Percentiles rank a stretch among this genome's conserved stretches.
These are phyloP conservation scores for Monosporascus sp. DNA, from an alignment of 2,329 filamentous ascomycete genomes.

Conservation along the genomic window DNA sequence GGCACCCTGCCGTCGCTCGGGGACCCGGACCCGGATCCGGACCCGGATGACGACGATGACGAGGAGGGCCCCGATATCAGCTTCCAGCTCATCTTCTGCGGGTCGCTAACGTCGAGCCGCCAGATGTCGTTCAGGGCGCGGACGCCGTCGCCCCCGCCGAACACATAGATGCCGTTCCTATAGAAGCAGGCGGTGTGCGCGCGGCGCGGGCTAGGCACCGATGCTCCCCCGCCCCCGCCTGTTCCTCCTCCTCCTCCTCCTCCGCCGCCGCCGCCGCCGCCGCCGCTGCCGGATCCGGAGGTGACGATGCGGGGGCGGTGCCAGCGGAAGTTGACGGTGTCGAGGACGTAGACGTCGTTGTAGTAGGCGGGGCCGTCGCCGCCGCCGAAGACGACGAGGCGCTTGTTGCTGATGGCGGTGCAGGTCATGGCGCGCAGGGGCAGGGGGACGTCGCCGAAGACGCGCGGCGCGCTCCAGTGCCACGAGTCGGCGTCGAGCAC, in stretches of 20 bases:
- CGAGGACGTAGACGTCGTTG: slow-evolving; percentile 67
- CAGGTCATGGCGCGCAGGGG: slow-evolving; percentile 67
- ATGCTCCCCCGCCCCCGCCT: background rate
- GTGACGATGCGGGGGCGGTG: slow-evolving; percentile 51
- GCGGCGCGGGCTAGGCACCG: slow-evolving; percentile 52
- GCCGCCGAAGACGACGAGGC: slow-evolving; percentile 61
- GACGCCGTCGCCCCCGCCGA: slow-evolving; percentile 66
- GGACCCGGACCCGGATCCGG: background rate
- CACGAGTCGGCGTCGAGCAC: slow-evolving; percentile 66
- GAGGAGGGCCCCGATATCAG: slow-evolving; percentile 45
- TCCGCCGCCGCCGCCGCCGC: background rate
- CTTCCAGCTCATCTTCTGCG: slow-evolving; percentile 64
- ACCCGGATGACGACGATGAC: slow-evolving; percentile 11
- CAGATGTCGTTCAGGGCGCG: slow-evolving; percentile 66
- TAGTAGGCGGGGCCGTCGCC: slow-evolving; percentile 67
- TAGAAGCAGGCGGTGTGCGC: slow-evolving; percentile 69
- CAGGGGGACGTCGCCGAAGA: slow-evolving; percentile 59
- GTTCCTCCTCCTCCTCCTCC: background rate
- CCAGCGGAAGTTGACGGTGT: slow-evolving; percentile 65
- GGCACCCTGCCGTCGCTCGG: slow-evolving; percentile 35
- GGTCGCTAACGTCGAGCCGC: slow-evolving; percentile 64
- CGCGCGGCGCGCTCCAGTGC: slow-evolving; percentile 61
- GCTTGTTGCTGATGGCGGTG: slow-evolving; percentile 64
- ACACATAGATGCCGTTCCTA: slow-evolving; percentile 67
- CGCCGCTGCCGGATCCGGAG: background rate